Evolutionary conservation across 495 filamentous ascomycete genomes (phyloP).

Genomic region (Aspergillus nanangensis): DNA sequence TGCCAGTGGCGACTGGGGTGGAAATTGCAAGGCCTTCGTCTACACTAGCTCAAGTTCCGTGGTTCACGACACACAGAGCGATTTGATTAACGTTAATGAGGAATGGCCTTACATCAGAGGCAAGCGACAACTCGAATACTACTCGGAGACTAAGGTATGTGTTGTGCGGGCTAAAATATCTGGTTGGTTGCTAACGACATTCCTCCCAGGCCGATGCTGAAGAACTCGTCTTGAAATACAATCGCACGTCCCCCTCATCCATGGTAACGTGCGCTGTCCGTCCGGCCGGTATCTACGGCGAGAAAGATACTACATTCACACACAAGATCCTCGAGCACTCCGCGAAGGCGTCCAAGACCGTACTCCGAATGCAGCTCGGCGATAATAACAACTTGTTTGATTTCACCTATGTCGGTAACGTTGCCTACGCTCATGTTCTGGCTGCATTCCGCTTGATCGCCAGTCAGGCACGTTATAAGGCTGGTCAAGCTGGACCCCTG

Average conservation of each 20-base stretch:
- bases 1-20: constrained; percentile 49
- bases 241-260: constrained; percentile 59
- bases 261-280: constrained; percentile 79
- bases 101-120: constrained; percentile 74
- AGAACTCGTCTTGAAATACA: constrained; percentile 75
- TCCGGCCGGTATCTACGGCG: constrained; percentile 86
- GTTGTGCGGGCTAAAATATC: too few species aligned
- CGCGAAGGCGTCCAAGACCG: constrained; percentile 44
- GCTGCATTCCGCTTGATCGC: constrained; percentile 66
- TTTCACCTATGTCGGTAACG: constrained; percentile 53
- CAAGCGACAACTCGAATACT: constrained; percentile 75
- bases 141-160: constrained; percentile 78
- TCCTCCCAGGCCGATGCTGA: constrained; percentile 75
- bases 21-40: constrained; percentile 82
- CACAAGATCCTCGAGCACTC: constrained; percentile 47
- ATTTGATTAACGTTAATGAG: constrained; percentile 89
- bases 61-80: constrained; percentile 72
- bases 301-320: constrained; percentile 75
- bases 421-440: constrained; percentile 45
- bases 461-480: constrained; percentile 45
- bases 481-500: constrained; percentile 53
- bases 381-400: constrained; percentile 74
- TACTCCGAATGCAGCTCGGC: constrained; percentile 80
- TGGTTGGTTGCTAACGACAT: neutral
- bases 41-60: constrained; percentile 91